These are phyloP conservation scores for Ogataea henricii DNA, from an alignment of 805 yeast genomes.

Conservation along the genomic window DNA sequence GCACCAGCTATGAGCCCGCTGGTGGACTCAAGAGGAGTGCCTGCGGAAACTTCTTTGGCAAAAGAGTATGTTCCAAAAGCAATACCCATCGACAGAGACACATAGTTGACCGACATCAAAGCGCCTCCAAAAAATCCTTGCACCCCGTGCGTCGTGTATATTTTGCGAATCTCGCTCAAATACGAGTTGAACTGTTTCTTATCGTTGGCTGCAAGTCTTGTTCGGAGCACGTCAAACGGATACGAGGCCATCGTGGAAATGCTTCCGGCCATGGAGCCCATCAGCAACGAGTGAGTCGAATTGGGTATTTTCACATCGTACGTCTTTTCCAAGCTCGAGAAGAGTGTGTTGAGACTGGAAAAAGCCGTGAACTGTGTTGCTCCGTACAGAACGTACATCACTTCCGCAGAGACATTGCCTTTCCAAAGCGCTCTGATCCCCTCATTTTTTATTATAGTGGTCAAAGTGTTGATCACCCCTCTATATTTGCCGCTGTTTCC, in stretches of 20 bases:
- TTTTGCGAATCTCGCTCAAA: constrained; percentile 36
- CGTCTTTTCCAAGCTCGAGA: constrained; percentile 36
- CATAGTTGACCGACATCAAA: constrained; percentile 55
- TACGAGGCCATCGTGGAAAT: constrained; percentile 74
- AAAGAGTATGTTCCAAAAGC: constrained; percentile 71
- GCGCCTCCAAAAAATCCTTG: constrained; percentile 54
- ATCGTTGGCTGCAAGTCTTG: constrained; percentile 75
- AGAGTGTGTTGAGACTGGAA: constrained; percentile 49
- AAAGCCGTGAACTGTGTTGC: constrained; percentile 80
- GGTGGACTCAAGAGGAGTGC: constrained; percentile 49
- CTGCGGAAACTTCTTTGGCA: constrained; percentile 40
- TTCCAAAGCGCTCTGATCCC: constrained; percentile 79
- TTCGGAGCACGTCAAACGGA: constrained; percentile 88
- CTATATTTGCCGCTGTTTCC: constrained; percentile 33
- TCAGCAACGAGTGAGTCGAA: constrained; percentile 48
- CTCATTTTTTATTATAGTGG: constrained; percentile 55
- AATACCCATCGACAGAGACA: constrained; percentile 71
- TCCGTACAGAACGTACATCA: constrained; percentile 83
- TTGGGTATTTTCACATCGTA: constrained; percentile 33
- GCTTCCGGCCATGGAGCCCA: constrained; percentile 80
- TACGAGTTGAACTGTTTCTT: constrained; percentile 36
- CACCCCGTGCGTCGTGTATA: constrained; percentile 39
- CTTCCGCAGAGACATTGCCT: constrained; percentile 91
- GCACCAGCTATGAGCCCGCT: constrained; percentile 80
- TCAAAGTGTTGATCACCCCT: constrained; percentile 42